phyloP scores from a whole-genome alignment of 1,284 basidiomycete species.

The Malassezia obtusa region DNA sequence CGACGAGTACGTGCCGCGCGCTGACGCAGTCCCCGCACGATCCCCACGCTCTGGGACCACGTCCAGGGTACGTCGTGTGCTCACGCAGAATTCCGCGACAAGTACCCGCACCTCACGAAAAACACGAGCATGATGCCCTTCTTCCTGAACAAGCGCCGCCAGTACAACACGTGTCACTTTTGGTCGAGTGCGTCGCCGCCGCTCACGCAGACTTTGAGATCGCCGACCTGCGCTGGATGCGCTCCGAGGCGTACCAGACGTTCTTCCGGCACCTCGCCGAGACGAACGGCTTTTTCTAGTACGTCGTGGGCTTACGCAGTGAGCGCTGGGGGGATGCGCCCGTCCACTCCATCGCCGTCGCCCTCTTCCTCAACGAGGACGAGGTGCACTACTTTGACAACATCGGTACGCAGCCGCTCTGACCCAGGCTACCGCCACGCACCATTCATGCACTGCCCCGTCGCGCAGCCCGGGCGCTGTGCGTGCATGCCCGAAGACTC shows the following conservation, averaged over 20 bases:
- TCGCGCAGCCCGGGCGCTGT: conserved; percentile 3
- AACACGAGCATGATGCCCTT: conserved; percentile 63
- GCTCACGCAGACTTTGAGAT: conserved; percentile 59
- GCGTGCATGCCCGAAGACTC: conserved; percentile 3
- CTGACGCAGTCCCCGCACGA: conserved; percentile 58
- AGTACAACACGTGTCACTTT: conserved; percentile 36
- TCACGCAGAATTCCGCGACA: conserved; percentile 55
- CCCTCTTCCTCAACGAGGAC: conserved; percentile 24
- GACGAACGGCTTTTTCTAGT: conserved; percentile 56
- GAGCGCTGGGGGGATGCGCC: conserved; percentile 73
- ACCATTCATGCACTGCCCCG: conserved; percentile 31
- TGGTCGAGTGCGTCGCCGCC: conserved; percentile 54
- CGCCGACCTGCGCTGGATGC: conserved; percentile 63
- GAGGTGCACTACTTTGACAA: conserved; percentile 36
- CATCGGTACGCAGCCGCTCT: conserved; percentile 6
- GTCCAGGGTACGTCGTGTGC: conserved; percentile 50
- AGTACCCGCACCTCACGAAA: conserved; percentile 59
- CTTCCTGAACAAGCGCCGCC: conserved; percentile 52
- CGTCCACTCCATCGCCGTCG: conserved; percentile 43
- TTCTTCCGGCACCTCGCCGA: conserved; percentile 59
- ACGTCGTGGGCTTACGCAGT: neutral
- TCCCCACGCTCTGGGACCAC: conserved; percentile 63
- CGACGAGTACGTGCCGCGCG: conserved; percentile 50
- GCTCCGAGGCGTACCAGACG: conserved; percentile 62
- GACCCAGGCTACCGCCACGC: conserved; percentile 28